Percentiles rank a stretch among this genome's conserved stretches.
Evolutionary conservation across 768 basidiomycete genomes (phyloP).

Genomic region (Harrya chromipes): DNA sequence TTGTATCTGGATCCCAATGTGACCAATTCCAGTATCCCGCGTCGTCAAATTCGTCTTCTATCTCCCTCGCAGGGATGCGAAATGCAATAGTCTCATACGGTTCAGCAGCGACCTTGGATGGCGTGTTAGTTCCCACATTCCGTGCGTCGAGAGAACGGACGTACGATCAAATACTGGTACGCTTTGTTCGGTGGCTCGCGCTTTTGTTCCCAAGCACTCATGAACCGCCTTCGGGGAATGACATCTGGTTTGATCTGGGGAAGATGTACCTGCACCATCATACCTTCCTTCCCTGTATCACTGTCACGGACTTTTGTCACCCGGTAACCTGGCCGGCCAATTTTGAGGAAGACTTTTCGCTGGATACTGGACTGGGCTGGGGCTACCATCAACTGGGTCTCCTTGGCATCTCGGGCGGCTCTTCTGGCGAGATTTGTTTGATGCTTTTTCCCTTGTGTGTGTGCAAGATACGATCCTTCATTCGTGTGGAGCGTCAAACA

Average conservation of each 20-base stretch:
- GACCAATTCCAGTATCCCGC: conserved; percentile 96
- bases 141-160: conserved; percentile 42
- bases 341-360: conserved; percentile 95
- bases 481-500: conserved; percentile 99
- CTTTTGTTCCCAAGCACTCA: conserved; percentile 98
- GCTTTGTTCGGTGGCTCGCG: conserved; percentile 92
- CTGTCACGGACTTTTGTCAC: conserved; percentile 96
- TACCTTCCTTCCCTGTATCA: conserved; percentile 88
- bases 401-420: conserved; percentile 96
- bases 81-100: conserved; percentile 99
- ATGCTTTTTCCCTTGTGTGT: conserved; percentile 99
- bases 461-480: conserved; percentile 97
- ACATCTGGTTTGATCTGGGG: conserved; percentile 91
- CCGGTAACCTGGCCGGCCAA: conserved; percentile 91
- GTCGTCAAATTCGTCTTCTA: conserved; percentile 92
- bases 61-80: conserved; percentile 94
- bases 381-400: conserved; percentile 85
- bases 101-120: conserved; percentile 88
- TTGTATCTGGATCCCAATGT: conserved; percentile 99
- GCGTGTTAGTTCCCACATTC: conserved; percentile 21
- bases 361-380: conserved; percentile 76
- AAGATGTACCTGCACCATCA: conserved; percentile 96
- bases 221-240: conserved; percentile 83
- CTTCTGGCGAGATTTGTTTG: conserved; percentile 97
- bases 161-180: conserved; percentile 94